Percentiles rank a stretch among this genome's conserved stretches.
phyloP scores from a whole-genome alignment of 2,329 filamentous ascomycete genomes.

The Aspergillus viridinutans region DNA sequence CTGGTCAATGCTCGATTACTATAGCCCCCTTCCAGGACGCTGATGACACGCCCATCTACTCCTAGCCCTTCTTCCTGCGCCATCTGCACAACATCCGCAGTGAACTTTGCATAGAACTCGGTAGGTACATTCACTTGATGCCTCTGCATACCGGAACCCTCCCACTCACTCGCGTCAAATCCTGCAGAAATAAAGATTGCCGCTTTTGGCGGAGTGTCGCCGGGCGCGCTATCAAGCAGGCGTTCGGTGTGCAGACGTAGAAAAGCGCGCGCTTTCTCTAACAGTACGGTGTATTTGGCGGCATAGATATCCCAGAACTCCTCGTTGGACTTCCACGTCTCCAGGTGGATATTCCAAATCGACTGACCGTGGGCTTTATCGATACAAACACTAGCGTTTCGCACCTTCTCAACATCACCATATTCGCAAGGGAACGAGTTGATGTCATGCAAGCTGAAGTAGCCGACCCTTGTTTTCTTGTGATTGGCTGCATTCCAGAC shows the following conservation, averaged over 20 bases:
- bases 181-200: conserved; percentile 94
- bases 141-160: conserved; percentile 86
- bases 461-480: conserved; percentile 86
- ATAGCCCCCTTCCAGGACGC: conserved; percentile 92
- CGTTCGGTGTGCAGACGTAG: conserved; percentile 68
- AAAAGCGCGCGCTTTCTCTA: conserved; percentile 77
- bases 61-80: conserved; percentile 73
- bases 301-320: conserved; percentile 92
- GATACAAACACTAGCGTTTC: conserved; percentile 88
- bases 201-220: conserved; percentile 65
- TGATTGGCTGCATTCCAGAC: conserved; percentile 68
- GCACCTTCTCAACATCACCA: conserved; percentile 90
- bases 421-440: conserved; percentile 96
- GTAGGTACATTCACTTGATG: conserved; percentile 95
- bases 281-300: conserved; percentile 66
- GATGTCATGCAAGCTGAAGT: conserved; percentile 96
- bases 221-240: conserved; percentile 50
- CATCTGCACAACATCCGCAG: conserved; percentile 75
- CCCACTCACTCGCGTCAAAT: conserved; percentile 96
- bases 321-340: conserved; percentile 74
- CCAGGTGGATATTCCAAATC: conserved; percentile 92
- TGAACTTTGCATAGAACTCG: conserved; percentile 90
- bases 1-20: conserved; percentile 86
- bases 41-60: conserved; percentile 81
- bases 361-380: conserved; percentile 92